Base-by-base conservation (phyloP, 148 eudicot genomes). In the Nyssa sinensis region DNA sequence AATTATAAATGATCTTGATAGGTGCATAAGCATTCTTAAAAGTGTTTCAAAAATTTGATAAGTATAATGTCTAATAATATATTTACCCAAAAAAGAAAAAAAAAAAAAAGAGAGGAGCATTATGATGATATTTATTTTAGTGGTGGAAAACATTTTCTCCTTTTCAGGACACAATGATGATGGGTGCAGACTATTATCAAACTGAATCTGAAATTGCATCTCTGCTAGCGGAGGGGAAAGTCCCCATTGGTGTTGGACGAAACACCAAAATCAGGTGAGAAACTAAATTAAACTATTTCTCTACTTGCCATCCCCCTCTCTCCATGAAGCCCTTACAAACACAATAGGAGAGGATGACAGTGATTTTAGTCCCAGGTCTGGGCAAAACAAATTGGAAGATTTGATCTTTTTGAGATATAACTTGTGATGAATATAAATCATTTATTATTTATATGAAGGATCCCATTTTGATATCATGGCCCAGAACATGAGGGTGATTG, bases 111-210 rank as follows among this genome's bases (percentile, higher is more conserved):
- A 21, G 9, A 37, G 24, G n/a, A n/a, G n/a, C n/a, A n/a, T n/a
- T n/a, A n/a, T n/a, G n/a, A n/a, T n/a, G n/a, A n/a, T n/a, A n/a
- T n/a, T n/a, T n/a, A n/a, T n/a, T n/a, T n/a, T n/a, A n/a, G n/a
- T n/a, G 58, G n/a, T 25, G 7, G 7, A 31, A 29, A 14, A 49
- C 49, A 1, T 30, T 14, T 41, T 53, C 13, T 75, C 66, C 37
- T 37, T 69, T 78, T 24, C 79, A 95, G 98, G 91, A 93, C 77
- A 85, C 97, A 0, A 76, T 96, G 91, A 86, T 93, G 97, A 88
- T 96, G 94, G 99, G 98, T 44, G 99, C 99, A 33, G 97, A 96
- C 76, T 85, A 87, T 64, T 91, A 96, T 67, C 99, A 96, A 84
- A 95, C 99, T 27, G 98, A 93, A 71, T 70, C 90, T 31, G 98